These are phyloP conservation scores for Ustilago vetiveriae DNA, from an alignment of 1,284 basidiomycete genomes.

Conservation along the genomic window DNA sequence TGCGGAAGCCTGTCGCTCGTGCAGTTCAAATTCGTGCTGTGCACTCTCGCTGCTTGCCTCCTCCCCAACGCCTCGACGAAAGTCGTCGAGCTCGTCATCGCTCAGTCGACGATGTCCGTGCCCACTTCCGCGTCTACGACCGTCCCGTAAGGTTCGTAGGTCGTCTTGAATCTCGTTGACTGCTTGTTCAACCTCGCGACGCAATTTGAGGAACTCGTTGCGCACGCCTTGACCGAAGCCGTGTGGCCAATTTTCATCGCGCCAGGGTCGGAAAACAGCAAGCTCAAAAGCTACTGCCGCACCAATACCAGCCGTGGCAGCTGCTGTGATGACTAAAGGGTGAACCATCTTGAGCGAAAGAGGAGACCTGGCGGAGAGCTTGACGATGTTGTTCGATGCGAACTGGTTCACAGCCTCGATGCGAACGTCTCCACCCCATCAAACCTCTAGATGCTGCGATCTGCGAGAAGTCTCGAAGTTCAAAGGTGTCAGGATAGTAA, in stretches of 20 bases:
- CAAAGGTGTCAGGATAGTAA: too few species aligned
- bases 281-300: conserved; percentile 56
- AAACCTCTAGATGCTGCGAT: too few species aligned
- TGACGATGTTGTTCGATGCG: too few species aligned
- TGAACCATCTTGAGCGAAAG: conserved; percentile 40
- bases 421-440: too few species aligned
- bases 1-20: conserved; percentile 36
- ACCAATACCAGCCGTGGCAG: conserved; percentile 48
- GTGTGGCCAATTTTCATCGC: conserved; percentile 53
- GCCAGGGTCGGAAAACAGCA: conserved; percentile 53
- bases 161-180: conserved; percentile 38
- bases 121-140: conserved; percentile 5
- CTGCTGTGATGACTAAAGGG: conserved; percentile 47
- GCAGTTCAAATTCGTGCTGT: conserved; percentile 52
- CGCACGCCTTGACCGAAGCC: conserved; percentile 46
- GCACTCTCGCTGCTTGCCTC: conserved; percentile 35
- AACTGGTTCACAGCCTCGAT: too few species aligned
- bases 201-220: conserved; percentile 36
- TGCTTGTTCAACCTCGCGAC: conserved; percentile 36
- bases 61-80: conserved; percentile 36
- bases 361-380: background rate
- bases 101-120: conserved; percentile 16
- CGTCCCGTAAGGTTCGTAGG: conserved; percentile 12
- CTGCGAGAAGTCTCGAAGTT: too few species aligned
- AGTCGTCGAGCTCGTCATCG: conserved; percentile 40